These are phyloP conservation scores for Heracleum sosnowskyi DNA, from an alignment of 129 eudicot species.

Conservation along the genomic window DNA sequence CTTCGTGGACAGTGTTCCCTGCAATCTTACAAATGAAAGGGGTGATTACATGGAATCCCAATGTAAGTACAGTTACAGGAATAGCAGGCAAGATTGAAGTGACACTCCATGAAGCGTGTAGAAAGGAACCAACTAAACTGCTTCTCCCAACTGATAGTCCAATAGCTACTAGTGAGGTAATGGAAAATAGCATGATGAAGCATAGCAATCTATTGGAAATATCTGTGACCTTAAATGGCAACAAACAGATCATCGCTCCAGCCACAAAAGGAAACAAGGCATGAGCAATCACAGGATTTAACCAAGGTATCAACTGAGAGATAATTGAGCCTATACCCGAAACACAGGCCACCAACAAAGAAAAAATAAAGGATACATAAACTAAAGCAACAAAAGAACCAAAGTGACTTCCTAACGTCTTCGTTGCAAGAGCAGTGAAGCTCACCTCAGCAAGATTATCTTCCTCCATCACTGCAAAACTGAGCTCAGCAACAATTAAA, in stretches of 20 bases:
- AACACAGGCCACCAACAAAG: slow-evolving; percentile 43
- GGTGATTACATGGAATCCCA: slow-evolving; percentile 44
- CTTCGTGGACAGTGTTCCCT: slow-evolving; percentile 25
- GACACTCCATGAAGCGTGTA: slow-evolving; percentile 26
- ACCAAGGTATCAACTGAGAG: slow-evolving; percentile 32
- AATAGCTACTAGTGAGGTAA: slow-evolving; percentile 26
- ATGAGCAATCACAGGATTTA: slow-evolving; percentile 16
- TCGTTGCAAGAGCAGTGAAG: slow-evolving; percentile 34
- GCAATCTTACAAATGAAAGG: slow-evolving; percentile 37
- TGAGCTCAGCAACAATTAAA: slow-evolving; percentile 38
- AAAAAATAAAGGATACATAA: slow-evolving; percentile 30
- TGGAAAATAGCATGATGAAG: slow-evolving; percentile 27
- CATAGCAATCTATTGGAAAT: slow-evolving; percentile 29
- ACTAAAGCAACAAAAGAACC: slow-evolving; percentile 38
- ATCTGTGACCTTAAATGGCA: slow-evolving; percentile 30
- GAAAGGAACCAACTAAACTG: slow-evolving; percentile 21
- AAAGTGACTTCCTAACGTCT: slow-evolving; percentile 24
- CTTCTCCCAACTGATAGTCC: slow-evolving; percentile 31
- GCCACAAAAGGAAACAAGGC: slow-evolving; percentile 24
- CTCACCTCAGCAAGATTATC: slow-evolving; percentile 35
- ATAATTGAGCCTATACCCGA: slow-evolving; percentile 37
- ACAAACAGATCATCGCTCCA: slow-evolving; percentile 20
- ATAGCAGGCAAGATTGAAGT: slow-evolving; percentile 34
- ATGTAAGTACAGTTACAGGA: slow-evolving; percentile 41
- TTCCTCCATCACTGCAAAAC: slow-evolving; percentile 40